A percentile compares a stretch with the other conserved stretches of the same genome.
Evolutionary conservation across 495 filamentous ascomycete species (phyloP).

Genomic region (Trichoderma parareesei): DNA sequence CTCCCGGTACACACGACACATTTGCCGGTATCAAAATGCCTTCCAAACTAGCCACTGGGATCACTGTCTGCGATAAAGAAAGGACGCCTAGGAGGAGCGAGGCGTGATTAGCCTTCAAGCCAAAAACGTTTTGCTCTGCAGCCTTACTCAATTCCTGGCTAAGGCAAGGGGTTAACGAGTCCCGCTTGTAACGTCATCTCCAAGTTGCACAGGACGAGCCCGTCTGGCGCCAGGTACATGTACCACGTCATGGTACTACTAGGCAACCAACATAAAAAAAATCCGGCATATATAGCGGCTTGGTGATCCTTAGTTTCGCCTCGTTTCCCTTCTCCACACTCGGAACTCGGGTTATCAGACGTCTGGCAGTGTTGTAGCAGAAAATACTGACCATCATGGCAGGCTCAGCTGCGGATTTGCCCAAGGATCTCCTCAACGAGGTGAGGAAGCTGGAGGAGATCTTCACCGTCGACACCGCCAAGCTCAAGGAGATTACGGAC

Average conservation of each 20-base stretch:
- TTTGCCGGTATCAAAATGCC: background rate
- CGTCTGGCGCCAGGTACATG: background rate
- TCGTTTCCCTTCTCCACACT: background rate
- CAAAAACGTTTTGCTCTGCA: background rate
- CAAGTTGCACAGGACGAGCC: background rate
- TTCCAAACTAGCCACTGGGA: background rate
- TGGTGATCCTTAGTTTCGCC: background rate
- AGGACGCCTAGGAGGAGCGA: background rate
- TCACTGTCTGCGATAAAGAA: background rate
- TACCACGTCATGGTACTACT: background rate
- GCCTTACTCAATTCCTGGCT: background rate
- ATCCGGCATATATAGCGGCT: background rate
- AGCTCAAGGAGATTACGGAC: conserved; percentile 79
- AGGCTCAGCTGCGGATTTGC: conserved; percentile 45
- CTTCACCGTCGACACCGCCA: conserved; percentile 70
- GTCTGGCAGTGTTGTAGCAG: background rate
- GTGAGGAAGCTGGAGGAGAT: conserved; percentile 79
- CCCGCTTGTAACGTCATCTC: background rate
- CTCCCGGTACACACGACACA: background rate
- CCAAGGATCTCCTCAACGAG: conserved; percentile 74
- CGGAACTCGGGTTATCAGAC: background rate
- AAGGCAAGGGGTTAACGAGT: background rate
- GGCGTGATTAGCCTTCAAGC: background rate
- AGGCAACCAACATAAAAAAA: background rate
- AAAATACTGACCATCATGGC: background rate